Conservation (phyloP, 805 yeast species). For the Schizosaccharomyces japonicus region DNA sequence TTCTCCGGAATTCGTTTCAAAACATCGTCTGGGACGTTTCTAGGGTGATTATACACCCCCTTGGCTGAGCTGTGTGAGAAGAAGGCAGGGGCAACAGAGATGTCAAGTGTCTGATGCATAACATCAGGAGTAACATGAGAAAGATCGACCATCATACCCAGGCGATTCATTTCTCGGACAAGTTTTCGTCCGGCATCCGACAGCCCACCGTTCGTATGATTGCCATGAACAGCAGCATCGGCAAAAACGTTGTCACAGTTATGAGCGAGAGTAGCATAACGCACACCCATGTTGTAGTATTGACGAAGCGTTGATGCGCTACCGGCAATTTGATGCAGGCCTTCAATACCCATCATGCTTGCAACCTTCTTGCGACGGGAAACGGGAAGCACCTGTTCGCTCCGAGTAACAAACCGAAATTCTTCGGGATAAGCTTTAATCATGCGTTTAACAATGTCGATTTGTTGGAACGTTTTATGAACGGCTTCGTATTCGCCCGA, state of each 20-base stretch:
- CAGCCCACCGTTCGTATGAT: slow-evolving; percentile 24
- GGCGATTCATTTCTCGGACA: slow-evolving; percentile 26
- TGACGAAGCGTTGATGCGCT: slow-evolving; percentile 27
- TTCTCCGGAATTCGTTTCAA: slow-evolving; percentile 19
- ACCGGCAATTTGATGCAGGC: slow-evolving; percentile 28
- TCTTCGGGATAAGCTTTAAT: neutral
- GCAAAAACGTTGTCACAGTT: slow-evolving; percentile 37
- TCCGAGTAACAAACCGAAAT: slow-evolving; percentile 1
- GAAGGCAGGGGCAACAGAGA: slow-evolving; percentile 24
- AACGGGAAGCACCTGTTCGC: slow-evolving; percentile 1
- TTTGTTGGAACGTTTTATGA: slow-evolving; percentile 1
- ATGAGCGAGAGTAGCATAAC: slow-evolving; percentile 31
- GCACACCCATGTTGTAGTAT: slow-evolving; percentile 27
- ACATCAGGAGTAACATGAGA: slow-evolving; percentile 27
- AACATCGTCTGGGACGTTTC: slow-evolving; percentile 29
- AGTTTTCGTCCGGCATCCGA: slow-evolving; percentile 21
- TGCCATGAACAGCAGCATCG: slow-evolving; percentile 28
- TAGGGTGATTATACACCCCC: slow-evolving; percentile 16
- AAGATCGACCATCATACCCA: slow-evolving; percentile 31
- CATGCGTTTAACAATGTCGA: slow-evolving; percentile 1
- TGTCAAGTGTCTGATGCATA: slow-evolving; percentile 22
- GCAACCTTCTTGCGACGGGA: slow-evolving; percentile 16
- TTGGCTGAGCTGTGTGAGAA: slow-evolving; percentile 28
- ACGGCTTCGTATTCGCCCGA: slow-evolving; percentile 3
- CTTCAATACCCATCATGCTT: slow-evolving; percentile 30